These are phyloP conservation scores for Phialocephala subalpina DNA, from an alignment of 2,329 filamentous ascomycete species.

Conservation along the genomic window DNA sequence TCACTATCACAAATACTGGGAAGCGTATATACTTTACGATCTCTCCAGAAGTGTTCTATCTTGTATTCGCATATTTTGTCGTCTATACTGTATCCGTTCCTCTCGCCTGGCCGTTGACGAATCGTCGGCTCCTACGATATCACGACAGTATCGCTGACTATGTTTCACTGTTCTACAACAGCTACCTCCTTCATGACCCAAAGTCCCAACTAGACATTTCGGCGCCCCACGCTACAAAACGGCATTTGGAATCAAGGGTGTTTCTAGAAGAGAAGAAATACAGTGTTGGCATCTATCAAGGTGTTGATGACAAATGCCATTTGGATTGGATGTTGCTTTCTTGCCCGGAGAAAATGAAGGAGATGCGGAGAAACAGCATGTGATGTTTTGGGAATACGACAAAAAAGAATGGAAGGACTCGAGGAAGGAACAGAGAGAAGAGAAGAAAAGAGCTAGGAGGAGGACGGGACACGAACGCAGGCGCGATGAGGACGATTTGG, in stretches of 20 bases:
- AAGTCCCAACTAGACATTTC: not conserved
- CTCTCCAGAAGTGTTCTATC: not conserved
- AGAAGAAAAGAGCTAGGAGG: too few relatives aligned
- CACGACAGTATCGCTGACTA: not conserved
- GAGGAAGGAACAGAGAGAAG: not conserved
- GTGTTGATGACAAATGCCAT: not conserved
- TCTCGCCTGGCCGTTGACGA: not conserved
- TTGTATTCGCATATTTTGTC: not conserved
- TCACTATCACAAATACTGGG: constrained; percentile 1
- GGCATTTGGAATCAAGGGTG: not conserved
- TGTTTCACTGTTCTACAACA: not conserved
- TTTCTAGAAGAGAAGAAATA: not conserved
- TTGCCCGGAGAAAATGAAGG: not conserved
- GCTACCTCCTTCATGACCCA: not conserved
- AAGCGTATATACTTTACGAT: constrained; percentile 1
- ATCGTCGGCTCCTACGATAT: not conserved
- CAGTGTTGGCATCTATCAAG: not conserved
- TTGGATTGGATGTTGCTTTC: not conserved
- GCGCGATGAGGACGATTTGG: too few relatives aligned
- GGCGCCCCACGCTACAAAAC: not conserved
- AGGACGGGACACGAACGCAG: too few relatives aligned
- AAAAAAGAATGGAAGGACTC: not conserved
- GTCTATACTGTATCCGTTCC: not conserved
- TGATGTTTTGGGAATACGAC: not conserved
- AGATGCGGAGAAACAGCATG: not conserved